Evolutionary conservation across 179 eudicot species (phyloP), one percentile per base, ranked within the genome.

Genomic region (Camellia oleifera): DNA sequence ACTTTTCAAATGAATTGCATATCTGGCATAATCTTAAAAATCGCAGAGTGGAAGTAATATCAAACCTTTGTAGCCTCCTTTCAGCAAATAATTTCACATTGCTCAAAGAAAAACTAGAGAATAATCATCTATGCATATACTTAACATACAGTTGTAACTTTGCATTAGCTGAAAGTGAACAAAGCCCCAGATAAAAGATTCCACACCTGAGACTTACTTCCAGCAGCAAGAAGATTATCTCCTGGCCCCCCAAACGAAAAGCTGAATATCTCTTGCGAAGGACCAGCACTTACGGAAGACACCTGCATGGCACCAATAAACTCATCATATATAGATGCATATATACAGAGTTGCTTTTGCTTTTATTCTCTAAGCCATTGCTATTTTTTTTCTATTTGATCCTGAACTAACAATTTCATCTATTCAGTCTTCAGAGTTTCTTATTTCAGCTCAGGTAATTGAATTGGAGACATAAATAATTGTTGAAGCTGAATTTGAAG

Each of bases 171-270:
- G 76, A 72, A 14, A 56, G 20, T 73, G 26, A 42, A 54, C 61
- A 54, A 56, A 48, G 15, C 7, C 73, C 13, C 8, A 48, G 57
- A 23, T 44, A 71, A 69, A 71, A 18, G 58, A 48, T 71, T 46
- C 32, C 86, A 78, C 79, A 95, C 99, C 98, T 92, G 90, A 79
- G 93, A 85, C 77, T 89, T 94, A 86, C 97, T 88, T 74, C 98
- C 99, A 80, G 91, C 99, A 1, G 98, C 98, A 77, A 97, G 89
- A 80, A 94, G 97, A 89, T 86, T 86, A 81, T 89, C 86, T 68
- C 89, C 85, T 1, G 76, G 81, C 45, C 91, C 96, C 48, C 91
- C 93, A 73, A 87, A 88, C 0, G 99, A 89, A 81, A 94, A 92
- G 82, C 98, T 89, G 84, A 97, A 97, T 44, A 97, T 85, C 83